Evolutionary conservation across 371 early-diverging fungal species (phyloP).

Genomic region (Haplosporangium sp.): DNA sequence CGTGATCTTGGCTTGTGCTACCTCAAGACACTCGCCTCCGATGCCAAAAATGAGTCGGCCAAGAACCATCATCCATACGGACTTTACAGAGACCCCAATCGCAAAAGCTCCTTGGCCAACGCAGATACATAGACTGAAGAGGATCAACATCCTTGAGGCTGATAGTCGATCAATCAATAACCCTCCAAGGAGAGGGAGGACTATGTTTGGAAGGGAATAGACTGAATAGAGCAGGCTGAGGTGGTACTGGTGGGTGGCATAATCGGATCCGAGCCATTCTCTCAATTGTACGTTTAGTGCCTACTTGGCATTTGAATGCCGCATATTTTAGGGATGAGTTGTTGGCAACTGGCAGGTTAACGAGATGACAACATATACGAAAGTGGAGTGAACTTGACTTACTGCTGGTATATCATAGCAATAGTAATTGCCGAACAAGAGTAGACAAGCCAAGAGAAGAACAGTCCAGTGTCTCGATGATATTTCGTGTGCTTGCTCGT

Average conservation of each 20-base stretch:
- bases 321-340: neutral
- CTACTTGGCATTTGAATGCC: neutral
- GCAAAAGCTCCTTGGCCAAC: conserved; percentile 74
- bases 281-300: conserved; percentile 73
- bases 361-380: neutral
- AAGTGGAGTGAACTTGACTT: neutral
- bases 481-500: conserved; percentile 37
- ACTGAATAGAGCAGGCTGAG: conserved; percentile 78
- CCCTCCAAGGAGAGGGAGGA: conserved; percentile 77
- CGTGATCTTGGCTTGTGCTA: conserved; percentile 69
- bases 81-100: conserved; percentile 60
- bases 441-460: conserved; percentile 62
- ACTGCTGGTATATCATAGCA: conserved; percentile 59
- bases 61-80: conserved; percentile 63
- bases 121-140: conserved; percentile 69
- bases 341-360: neutral
- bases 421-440: conserved; percentile 71
- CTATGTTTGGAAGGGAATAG: conserved; percentile 82
- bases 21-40: conserved; percentile 79
- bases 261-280: conserved; percentile 63
- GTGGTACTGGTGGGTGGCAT: conserved; percentile 70
- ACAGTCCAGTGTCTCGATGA: conserved; percentile 59
- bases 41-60: conserved; percentile 79
- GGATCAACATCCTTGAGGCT: conserved; percentile 59
- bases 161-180: conserved; percentile 65